A percentile compares a stretch with the other conserved stretches of the same genome.
Conservation (phyloP, 768 basidiomycete species). For the Pisolithus albus region DNA sequence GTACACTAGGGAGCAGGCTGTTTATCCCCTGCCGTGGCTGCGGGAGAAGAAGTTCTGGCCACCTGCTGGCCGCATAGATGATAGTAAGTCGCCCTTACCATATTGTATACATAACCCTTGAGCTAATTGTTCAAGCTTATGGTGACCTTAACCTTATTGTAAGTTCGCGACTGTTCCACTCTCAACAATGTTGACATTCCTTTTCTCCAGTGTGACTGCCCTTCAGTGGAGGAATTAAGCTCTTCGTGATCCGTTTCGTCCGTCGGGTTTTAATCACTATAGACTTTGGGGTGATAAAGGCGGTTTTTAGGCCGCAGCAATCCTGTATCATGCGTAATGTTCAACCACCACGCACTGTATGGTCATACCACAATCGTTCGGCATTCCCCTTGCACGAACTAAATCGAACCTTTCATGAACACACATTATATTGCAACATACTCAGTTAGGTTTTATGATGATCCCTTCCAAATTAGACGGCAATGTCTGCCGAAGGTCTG, state of each 20-base stretch:
- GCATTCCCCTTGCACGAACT: not conserved
- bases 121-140: slow-evolving; percentile 51
- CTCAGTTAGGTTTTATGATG: slow-evolving; percentile 13
- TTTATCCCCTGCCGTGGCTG: slow-evolving; percentile 79
- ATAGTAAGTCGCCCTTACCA: slow-evolving; percentile 51
- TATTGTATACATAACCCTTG: not conserved
- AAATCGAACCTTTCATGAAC: not conserved
- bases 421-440: slow-evolving; percentile 1
- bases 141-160: slow-evolving; percentile 89
- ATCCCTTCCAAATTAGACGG: slow-evolving; percentile 17
- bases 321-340: slow-evolving; percentile 38
- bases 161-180: slow-evolving; percentile 28
- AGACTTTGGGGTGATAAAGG: slow-evolving; percentile 22
- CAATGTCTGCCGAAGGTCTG: slow-evolving; percentile 28
- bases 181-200: slow-evolving; percentile 4
- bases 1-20: slow-evolving; percentile 87
- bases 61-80: slow-evolving; percentile 83
- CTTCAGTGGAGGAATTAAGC: slow-evolving; percentile 74
- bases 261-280: slow-evolving; percentile 4
- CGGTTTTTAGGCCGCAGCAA: slow-evolving; percentile 49
- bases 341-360: slow-evolving; percentile 57
- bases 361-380: slow-evolving; percentile 21
- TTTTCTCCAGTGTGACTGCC: slow-evolving; percentile 67
- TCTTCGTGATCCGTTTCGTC: slow-evolving; percentile 16
- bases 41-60: slow-evolving; percentile 96